Conservation (phyloP, 139 green algal genomes). For the Micromonas pusilla region DNA sequence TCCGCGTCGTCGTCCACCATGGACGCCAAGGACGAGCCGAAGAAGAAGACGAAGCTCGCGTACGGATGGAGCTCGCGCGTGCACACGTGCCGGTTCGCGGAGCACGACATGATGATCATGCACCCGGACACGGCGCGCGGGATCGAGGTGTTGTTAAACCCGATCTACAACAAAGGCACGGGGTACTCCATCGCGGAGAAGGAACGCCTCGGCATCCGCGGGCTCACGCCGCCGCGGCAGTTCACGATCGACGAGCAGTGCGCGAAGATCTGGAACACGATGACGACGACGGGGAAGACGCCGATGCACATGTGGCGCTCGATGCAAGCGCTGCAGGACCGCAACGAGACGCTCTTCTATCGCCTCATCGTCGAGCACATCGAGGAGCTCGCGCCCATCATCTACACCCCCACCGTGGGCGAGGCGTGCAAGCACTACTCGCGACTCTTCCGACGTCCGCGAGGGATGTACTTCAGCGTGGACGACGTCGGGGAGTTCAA, state of each 20-base stretch:
- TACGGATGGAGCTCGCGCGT: too few relatives aligned
- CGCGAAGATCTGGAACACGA: conserved; percentile 42
- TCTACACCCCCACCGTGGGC: conserved; percentile 75
- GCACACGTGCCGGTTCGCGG: not conserved
- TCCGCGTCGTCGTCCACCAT: too few relatives aligned
- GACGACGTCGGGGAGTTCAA: conserved; percentile 68
- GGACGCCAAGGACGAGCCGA: too few relatives aligned
- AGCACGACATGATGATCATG: conserved; percentile 13
- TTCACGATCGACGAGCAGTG: conserved; percentile 37
- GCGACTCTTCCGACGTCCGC: conserved; percentile 58
- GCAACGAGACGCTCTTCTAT: conserved; percentile 96
- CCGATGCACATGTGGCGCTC: conserved; percentile 56
- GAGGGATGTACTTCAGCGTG: conserved; percentile 87
- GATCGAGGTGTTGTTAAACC: conserved; percentile 29
- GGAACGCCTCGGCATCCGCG: conserved; percentile 76
- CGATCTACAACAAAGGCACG: conserved; percentile 60
- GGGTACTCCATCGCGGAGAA: conserved; percentile 68
- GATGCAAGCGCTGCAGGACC: conserved; percentile 54
- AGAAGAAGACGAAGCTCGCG: too few relatives aligned
- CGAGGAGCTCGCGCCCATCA: conserved; percentile 78
- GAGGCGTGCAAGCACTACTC: conserved; percentile 59
- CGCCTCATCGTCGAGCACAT: conserved; percentile 46
- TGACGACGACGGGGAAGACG: conserved; percentile 48
- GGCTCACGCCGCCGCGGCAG: conserved; percentile 67
- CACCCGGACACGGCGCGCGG: conserved; percentile 16